Percentiles rank a stretch among this genome's conserved stretches.
Conservation (phyloP, 768 basidiomycete genomes). For the Mycena olivaceomarginata region DNA sequence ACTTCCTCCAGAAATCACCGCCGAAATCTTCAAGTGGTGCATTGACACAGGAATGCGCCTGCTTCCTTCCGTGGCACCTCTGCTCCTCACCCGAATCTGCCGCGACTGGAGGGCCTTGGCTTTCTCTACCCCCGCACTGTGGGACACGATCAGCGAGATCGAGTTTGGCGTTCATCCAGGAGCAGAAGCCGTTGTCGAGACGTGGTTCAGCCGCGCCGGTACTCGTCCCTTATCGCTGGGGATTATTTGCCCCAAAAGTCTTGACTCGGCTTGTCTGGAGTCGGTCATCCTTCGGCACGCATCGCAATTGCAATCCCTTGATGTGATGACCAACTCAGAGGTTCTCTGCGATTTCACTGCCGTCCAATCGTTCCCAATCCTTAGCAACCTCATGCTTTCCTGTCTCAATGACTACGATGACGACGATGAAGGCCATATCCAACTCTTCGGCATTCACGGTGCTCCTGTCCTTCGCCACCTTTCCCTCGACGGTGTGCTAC, state of each 20-base stretch:
- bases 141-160: conserved; percentile 27
- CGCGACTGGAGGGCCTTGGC: conserved; percentile 30
- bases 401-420: background rate
- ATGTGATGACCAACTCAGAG: conserved; percentile 11
- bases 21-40: conserved; percentile 25
- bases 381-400: background rate
- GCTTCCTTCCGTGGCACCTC: conserved; percentile 1
- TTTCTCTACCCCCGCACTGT: conserved; percentile 26
- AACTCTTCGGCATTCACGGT: background rate
- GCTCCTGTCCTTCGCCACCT: conserved; percentile 25
- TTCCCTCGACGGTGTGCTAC: conserved; percentile 4
- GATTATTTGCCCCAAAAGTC: background rate
- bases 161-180: background rate
- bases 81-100: conserved; percentile 25
- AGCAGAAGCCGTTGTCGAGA: background rate
- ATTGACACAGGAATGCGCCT: background rate
- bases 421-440: background rate
- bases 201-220: conserved; percentile 35
- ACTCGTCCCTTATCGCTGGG: conserved; percentile 24
- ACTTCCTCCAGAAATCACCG: conserved; percentile 28
- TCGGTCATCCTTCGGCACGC: conserved; percentile 21
- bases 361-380: conserved; percentile 18
- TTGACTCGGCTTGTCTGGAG: background rate
- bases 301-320: conserved; percentile 20
- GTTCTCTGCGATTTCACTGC: background rate